Evolutionary conservation across 23 red algal genomes (phyloP).

Genomic region (Gracilaria domingensis): DNA sequence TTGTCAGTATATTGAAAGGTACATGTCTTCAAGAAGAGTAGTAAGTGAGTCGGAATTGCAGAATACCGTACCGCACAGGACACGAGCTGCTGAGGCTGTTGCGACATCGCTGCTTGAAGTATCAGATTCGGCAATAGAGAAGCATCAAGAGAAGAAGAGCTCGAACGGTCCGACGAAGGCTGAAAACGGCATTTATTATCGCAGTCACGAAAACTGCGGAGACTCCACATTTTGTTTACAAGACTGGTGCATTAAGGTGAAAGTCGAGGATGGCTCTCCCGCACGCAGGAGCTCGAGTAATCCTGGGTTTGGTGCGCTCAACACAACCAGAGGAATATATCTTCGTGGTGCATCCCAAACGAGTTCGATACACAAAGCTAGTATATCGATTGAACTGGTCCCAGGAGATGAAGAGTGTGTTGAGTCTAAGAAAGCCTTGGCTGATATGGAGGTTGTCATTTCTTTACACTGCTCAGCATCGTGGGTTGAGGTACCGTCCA

Average conservation of each 20-base stretch:
- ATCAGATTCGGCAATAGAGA: conserved; percentile 17
- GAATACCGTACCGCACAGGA: neutral
- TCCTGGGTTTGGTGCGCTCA: conserved; percentile 39
- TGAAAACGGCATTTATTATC: neutral
- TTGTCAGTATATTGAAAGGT: conserved; percentile 52
- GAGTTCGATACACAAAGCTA: conserved; percentile 24
- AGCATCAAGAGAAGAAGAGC: conserved; percentile 29
- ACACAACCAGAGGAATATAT: conserved; percentile 67
- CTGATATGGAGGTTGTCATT: conserved; percentile 67
- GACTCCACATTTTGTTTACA: conserved; percentile 38
- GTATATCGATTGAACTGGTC: conserved; percentile 51
- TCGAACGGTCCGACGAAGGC: neutral
- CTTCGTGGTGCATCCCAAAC: conserved; percentile 67
- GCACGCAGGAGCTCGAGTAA: conserved; percentile 44
- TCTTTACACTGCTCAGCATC: conserved; percentile 35
- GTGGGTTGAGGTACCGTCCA: conserved; percentile 68
- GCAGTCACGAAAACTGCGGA: conserved; percentile 33
- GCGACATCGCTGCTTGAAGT: conserved; percentile 24
- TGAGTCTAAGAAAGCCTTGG: conserved; percentile 53
- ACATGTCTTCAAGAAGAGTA: conserved; percentile 37
- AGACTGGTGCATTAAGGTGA: conserved; percentile 53
- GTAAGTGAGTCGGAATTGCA: neutral
- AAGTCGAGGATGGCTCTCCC: conserved; percentile 53
- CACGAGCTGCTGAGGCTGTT: conserved; percentile 27
- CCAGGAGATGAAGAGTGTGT: conserved; percentile 36